Percentiles rank a stretch among this genome's conserved stretches.
phyloP scores from a whole-genome alignment of 1,139 yeast genomes.

The Kazachstania sp. region DNA sequence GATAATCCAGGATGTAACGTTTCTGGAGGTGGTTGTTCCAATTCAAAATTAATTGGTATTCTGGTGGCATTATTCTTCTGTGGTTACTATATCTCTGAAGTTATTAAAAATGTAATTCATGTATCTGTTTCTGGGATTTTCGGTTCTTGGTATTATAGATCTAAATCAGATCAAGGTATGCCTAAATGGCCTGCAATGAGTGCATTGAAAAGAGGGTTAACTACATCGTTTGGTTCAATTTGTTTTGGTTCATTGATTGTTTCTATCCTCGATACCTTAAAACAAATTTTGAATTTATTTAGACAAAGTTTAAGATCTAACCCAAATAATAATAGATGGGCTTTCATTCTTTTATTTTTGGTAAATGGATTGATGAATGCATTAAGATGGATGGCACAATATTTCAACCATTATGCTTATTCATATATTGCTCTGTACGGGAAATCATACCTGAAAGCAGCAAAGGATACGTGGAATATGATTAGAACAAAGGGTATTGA shows the following conservation, averaged over 20 bases:
- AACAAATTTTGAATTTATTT: conserved; percentile 42
- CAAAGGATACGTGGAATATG: conserved; percentile 75
- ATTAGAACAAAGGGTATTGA: conserved; percentile 76
- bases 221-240: conserved; percentile 84
- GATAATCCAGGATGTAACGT: conserved; percentile 42
- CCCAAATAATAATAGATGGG: conserved; percentile 50
- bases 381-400: conserved; percentile 71
- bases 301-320: conserved; percentile 36
- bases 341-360: conserved; percentile 46
- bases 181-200: conserved; percentile 77
- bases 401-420: conserved; percentile 87
- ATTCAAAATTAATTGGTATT: conserved; percentile 57
- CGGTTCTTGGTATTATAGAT: conserved; percentile 86
- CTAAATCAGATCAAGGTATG: conserved; percentile 69
- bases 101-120: conserved; percentile 74
- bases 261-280: conserved; percentile 58
- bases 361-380: conserved; percentile 56
- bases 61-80: conserved; percentile 69
- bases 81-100: conserved; percentile 80
- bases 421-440: conserved; percentile 86
- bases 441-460: conserved; percentile 62
- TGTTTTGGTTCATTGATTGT: conserved; percentile 83
- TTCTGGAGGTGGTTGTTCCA: conserved; percentile 60
- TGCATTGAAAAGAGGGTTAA: conserved; percentile 72
- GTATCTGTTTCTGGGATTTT: conserved; percentile 77